A percentile compares a stretch with the other conserved stretches of the same genome.
phyloP scores from a whole-genome alignment of 331 rosid genomes.

The Quercus lobata region DNA sequence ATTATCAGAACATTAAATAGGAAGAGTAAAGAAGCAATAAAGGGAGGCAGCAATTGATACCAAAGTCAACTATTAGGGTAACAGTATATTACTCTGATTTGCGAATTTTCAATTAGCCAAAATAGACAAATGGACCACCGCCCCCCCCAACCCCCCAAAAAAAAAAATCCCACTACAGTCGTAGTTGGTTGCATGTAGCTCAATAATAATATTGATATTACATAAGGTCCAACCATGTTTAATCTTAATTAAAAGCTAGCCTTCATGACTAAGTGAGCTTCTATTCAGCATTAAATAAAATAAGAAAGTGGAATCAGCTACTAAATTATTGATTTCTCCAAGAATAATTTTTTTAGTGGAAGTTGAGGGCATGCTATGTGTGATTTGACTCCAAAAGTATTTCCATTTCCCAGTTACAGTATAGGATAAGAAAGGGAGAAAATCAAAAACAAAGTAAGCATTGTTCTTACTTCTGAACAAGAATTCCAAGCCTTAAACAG shows the following conservation, averaged over 20 bases:
- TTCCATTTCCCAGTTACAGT: not conserved
- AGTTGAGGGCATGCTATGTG: not conserved
- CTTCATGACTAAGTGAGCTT: not conserved
- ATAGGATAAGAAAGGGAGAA: not conserved
- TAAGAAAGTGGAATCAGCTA: not conserved
- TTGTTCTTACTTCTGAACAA: constrained; percentile 41
- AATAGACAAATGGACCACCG: too few species aligned
- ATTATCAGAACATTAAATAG: not conserved
- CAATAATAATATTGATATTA: too few species aligned
- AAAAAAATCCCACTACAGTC: too few species aligned
- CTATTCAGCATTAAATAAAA: not conserved
- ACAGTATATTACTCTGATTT: too few species aligned
- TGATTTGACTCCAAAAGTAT: not conserved
- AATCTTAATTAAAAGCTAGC: not conserved
- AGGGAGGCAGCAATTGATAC: not conserved
- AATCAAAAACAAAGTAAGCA: not conserved
- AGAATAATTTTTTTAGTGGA: not conserved
- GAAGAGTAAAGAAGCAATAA: not conserved
- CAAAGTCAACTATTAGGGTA: not conserved
- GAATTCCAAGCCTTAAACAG: constrained; percentile 55
- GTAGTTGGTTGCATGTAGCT: too few species aligned
- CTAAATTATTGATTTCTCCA: not conserved
- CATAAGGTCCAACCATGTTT: not conserved
- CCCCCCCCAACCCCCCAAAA: too few species aligned
- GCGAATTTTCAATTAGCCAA: too few species aligned